A percentile compares a stretch with the other conserved stretches of the same genome.
These are phyloP conservation scores for Mucor racemosus DNA, from an alignment of 371 early-diverging fungal genomes.

Conservation along the genomic window DNA sequence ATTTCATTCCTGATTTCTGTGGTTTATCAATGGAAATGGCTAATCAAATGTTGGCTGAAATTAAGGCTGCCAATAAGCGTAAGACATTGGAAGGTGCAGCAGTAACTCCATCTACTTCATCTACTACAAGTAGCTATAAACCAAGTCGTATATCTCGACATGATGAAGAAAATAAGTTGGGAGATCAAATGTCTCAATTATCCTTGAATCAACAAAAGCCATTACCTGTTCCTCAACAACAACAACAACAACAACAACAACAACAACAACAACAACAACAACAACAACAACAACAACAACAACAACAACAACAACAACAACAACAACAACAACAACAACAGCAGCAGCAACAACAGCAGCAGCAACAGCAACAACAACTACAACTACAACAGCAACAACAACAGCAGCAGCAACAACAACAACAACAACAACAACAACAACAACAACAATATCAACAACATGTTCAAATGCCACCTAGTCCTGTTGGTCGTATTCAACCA, in stretches of 20 bases:
- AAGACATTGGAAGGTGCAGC: constrained; percentile 31
- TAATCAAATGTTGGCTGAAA: constrained; percentile 79
- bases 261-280: too few relatives aligned
- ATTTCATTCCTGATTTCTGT: constrained; percentile 93
- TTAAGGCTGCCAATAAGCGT: constrained; percentile 66
- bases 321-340: background rate
- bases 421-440: background rate
- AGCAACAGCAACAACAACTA: constrained; percentile 7
- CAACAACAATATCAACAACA: background rate
- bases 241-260: constrained; percentile 5
- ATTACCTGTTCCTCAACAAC: constrained; percentile 21
- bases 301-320: background rate
- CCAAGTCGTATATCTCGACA: constrained; percentile 17
- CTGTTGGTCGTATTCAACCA: constrained; percentile 6
- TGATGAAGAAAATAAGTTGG: constrained; percentile 11
- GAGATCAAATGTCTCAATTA: constrained; percentile 15
- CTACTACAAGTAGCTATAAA: constrained; percentile 9
- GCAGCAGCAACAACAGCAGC: background rate
- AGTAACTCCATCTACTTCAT: constrained; percentile 19
- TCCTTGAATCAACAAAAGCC: constrained; percentile 28
- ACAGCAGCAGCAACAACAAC: constrained; percentile 4
- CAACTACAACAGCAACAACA: constrained; percentile 9
- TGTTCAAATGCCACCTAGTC: background rate
- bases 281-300: too few relatives aligned
- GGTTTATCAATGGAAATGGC: constrained; percentile 90